phyloP scores from a whole-genome alignment of 2,329 filamentous ascomycete species.

The Ophiobolus disseminans region DNA sequence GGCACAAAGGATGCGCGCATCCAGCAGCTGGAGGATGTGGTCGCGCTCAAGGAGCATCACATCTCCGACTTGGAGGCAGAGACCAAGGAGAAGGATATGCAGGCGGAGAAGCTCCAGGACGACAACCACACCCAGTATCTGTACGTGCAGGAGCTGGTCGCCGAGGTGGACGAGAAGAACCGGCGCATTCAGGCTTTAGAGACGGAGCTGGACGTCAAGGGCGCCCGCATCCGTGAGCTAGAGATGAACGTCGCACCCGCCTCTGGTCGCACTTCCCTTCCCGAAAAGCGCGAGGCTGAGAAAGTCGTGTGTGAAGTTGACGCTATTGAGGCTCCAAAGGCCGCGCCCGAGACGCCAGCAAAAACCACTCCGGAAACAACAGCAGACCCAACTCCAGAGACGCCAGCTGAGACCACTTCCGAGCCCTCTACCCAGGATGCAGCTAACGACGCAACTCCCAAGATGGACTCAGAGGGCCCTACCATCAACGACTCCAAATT shows the following conservation, averaged over 20 bases:
- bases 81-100: conserved; percentile 1
- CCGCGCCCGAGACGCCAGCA: too few species aligned
- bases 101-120: conserved; percentile 10
- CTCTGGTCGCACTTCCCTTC: too few species aligned
- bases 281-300: neutral
- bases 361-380: too few species aligned
- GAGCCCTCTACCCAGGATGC: too few species aligned
- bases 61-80: conserved; percentile 10
- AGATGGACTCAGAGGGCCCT: conserved; percentile 1
- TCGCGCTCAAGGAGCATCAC: conserved; percentile 7
- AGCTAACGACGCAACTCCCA: neutral
- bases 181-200: conserved; percentile 18
- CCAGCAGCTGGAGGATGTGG: conserved; percentile 12
- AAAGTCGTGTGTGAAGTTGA: too few species aligned
- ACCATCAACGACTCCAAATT: neutral
- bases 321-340: too few species aligned
- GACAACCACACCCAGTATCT: conserved; percentile 10
- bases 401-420: too few species aligned
- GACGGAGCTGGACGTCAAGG: conserved; percentile 16
- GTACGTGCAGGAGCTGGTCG: conserved; percentile 21
- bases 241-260: conserved; percentile 5
- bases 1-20: conserved; percentile 14
- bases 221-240: conserved; percentile 10
- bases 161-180: conserved; percentile 24
- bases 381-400: too few species aligned